Percentiles rank a stretch among this genome's conserved stretches.
These are phyloP conservation scores for Samsoniella hepiali DNA, from an alignment of 2,329 filamentous ascomycete genomes.

Conservation along the genomic window DNA sequence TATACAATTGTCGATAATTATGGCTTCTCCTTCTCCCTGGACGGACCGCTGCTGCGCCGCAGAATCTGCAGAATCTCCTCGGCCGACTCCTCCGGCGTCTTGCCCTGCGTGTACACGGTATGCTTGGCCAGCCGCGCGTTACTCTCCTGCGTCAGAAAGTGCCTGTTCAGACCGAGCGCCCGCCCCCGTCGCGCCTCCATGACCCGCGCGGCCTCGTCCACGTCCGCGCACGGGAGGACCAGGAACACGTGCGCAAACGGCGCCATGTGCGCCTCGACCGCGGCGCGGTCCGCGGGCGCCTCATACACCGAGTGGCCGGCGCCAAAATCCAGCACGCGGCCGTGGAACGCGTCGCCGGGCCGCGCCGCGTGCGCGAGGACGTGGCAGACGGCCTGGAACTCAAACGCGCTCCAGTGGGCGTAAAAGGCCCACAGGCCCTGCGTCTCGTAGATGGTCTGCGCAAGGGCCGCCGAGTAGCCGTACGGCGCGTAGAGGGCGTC, in stretches of 20 bases:
- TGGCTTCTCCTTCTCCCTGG: not conserved
- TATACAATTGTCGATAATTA: not conserved
- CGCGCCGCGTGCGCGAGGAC: not conserved
- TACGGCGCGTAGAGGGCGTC: conserved; percentile 19
- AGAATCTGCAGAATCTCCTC: not conserved
- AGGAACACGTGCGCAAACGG: conserved; percentile 9
- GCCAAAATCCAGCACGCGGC: conserved; percentile 18
- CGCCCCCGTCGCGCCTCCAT: conserved; percentile 12
- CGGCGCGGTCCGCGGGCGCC: conserved; percentile 1
- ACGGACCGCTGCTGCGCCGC: not conserved
- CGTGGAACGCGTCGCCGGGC: conserved; percentile 8
- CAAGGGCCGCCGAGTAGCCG: conserved; percentile 7
- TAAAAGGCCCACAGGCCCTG: not conserved
- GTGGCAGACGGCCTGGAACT: not conserved
- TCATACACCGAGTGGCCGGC: conserved; percentile 19
- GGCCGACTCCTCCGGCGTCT: not conserved
- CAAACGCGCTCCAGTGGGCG: not conserved
- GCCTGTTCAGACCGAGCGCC: conserved; percentile 4
- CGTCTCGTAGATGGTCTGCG: not conserved
- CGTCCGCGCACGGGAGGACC: conserved; percentile 13
- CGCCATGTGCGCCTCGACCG: conserved; percentile 5
- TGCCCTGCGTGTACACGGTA: conserved; percentile 7
- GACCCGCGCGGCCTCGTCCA: conserved; percentile 12
- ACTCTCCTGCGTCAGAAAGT: conserved; percentile 18
- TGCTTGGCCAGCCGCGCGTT: conserved; percentile 17